Evolutionary conservation across 345 rosid genomes (phyloP), one percentile per base, ranked within the genome.

Genomic region (Erucastrum elatum): DNA sequence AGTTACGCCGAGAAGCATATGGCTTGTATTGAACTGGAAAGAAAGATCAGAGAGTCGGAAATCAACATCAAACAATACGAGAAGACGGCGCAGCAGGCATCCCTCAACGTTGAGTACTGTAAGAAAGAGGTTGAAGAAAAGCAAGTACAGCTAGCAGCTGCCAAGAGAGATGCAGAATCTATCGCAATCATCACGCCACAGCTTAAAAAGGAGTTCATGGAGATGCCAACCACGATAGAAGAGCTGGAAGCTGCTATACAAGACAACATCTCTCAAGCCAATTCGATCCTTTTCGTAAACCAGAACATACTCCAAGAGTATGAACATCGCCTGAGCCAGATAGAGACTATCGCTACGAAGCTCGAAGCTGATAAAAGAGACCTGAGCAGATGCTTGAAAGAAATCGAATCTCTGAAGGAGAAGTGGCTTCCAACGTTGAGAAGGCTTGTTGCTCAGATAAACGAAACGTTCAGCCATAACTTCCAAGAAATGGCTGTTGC

Each of bases 401-500:
- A 92, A 80, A 92, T 94, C 44, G 86, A 89, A 37, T 78, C 83
- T 59, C 79, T 94, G 76, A 90, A 92, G 92, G 90, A 83, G 74
- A 87, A 80, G 75, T 94, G 98, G 98, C 97, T 94, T 81, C 91
- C 97, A 61, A 91, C 87, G 12, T 78, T 94, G 82, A 92, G 97
- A 83, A 86, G 82, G 81, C 96, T 94, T 75, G 97, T 94, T 69
- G 75, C 74, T 55, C 89, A 86, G 82, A 92, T 94, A 76, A 88
- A 94, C 77, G 90, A 88, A 82, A 92, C 97, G 37, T 94, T 92
- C 80, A 88, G 97, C 81, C 91, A 68, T 58, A 94, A 94, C 82
- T 94, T 94, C 80, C 88, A 83, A 82, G 97, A 92, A 87, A 94
- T 94, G 97, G 97, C 98, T 69, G 88, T 92, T 85, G 98, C 98